A percentile compares a stretch with the other conserved stretches of the same genome.
Evolutionary conservation across 2,329 filamentous ascomycete species (phyloP).

Genomic region (Aureobasidium sp.): DNA sequence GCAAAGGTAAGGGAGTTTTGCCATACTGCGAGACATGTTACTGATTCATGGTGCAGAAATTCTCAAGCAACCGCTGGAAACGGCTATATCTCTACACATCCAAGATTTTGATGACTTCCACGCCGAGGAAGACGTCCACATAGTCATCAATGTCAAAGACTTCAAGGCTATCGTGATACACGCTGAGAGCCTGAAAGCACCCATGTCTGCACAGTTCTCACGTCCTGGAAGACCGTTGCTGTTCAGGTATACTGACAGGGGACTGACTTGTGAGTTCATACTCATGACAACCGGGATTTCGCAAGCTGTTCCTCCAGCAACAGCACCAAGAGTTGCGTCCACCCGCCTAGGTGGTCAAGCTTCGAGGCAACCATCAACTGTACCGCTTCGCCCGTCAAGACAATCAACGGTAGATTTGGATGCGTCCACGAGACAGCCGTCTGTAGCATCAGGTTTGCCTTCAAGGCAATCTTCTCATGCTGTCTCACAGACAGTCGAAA

Average conservation of each 20-base stretch:
- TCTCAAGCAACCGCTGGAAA: conserved; percentile 71
- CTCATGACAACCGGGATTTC: conserved; percentile 71
- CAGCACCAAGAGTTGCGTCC: conserved; percentile 25
- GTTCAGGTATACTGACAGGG: conserved; percentile 57
- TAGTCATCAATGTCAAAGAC: conserved; percentile 74
- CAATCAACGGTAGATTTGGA: background rate
- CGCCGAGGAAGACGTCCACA: conserved; percentile 66
- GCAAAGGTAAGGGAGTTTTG: conserved; percentile 41
- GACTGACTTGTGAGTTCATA: conserved; percentile 65
- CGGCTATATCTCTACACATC: conserved; percentile 66
- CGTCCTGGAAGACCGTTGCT: conserved; percentile 63
- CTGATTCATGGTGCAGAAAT: conserved; percentile 45
- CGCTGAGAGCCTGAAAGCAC: conserved; percentile 58
- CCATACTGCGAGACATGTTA: background rate
- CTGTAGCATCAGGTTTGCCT: conserved; percentile 5
- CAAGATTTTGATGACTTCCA: conserved; percentile 69
- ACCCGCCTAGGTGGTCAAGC: conserved; percentile 24
- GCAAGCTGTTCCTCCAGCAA: conserved; percentile 24
- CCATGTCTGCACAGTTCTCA: conserved; percentile 61
- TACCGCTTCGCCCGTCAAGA: background rate
- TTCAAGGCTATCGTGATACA: conserved; percentile 72
- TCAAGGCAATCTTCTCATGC: conserved; percentile 1
- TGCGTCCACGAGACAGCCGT: background rate
- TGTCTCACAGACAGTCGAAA: background rate
- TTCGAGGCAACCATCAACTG: conserved; percentile 21